Base-by-base conservation (phyloP, 495 filamentous ascomycete species). In the Chlorociboria aeruginascens region DNA sequence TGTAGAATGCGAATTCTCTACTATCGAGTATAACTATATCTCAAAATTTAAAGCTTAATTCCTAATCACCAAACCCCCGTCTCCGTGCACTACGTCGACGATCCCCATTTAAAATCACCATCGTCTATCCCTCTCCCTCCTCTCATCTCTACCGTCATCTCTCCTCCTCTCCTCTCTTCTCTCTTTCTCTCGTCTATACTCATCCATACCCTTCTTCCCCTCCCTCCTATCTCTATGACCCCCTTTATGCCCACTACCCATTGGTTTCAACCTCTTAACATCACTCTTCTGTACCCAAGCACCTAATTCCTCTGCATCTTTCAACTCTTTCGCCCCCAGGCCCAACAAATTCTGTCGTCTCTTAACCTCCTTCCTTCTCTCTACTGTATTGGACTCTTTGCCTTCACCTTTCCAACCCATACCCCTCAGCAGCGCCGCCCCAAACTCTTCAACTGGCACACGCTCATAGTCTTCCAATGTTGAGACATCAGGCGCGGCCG, bases 381-480 rank as follows among this genome's bases (percentile, higher is more conserved):
- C 50, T 25, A 25, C 20, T 25, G 4, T 25, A 32, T 76, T 71
- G 59, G 74, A 73, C 49, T 90, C 42, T 14, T 39, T 17, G 8
- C 6, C 36, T 8, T n/a, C 78, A 1, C 89, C 90, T 49, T 95
- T 86, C 90, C 89, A 96, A 4, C 92, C 92, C 80, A 95, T 93
- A 9, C 87, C 86, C 7, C 86, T 76, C 25, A 99, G 72, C 43
- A 97, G 65, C 2, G 86, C 86, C 17, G 85, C 81, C 31, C 90
- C 92, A 56, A 97, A 99, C 49, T 94, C 86, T 50, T 96, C 92
- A 32, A 97, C 86, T 0, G 93, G 90, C 9, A 95, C 76, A 3
- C 81, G 78, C 28, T 77, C 81, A 64, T 99, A 99, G 55, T 90
- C 86, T 39, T 87, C 86, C 17, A 92, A 67, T 0, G 76, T 82